Evolutionary conservation across 306 rosid species (phyloP).

Genomic region (Ochetophila trinervis): DNA sequence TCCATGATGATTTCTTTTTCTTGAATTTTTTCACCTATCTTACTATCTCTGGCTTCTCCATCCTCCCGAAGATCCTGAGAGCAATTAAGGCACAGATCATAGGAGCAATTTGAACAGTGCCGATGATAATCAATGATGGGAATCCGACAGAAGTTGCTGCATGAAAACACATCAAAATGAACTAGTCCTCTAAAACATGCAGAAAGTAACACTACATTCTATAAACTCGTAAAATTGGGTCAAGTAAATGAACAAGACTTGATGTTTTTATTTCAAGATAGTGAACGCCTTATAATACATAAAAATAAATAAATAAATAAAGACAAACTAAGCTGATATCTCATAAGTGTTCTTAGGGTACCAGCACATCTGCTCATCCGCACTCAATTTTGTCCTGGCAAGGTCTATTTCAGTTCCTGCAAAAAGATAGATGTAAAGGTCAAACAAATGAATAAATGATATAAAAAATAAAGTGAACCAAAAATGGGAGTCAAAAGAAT

Average conservation of each 20-base stretch:
- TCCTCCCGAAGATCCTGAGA: slow-evolving; percentile 75
- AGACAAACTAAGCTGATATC: not conserved
- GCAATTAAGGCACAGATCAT: slow-evolving; percentile 87
- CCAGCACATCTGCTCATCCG: slow-evolving; percentile 99
- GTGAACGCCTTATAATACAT: not conserved
- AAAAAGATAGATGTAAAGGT: slow-evolving; percentile 29
- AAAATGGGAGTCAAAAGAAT: slow-evolving; percentile 26
- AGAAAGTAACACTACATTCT: not conserved
- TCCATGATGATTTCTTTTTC: slow-evolving; percentile 37
- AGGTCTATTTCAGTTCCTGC: slow-evolving; percentile 80
- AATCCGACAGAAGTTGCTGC: slow-evolving; percentile 93
- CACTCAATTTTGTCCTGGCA: slow-evolving; percentile 78
- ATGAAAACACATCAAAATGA: slow-evolving; percentile 34
- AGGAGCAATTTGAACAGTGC: slow-evolving; percentile 70
- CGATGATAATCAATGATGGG: slow-evolving; percentile 95
- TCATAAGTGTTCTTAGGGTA: slow-evolving; percentile 25
- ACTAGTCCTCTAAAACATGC: slow-evolving; percentile 7
- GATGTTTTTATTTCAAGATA: slow-evolving; percentile 7
- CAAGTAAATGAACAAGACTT: slow-evolving; percentile 9
- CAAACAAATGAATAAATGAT: slow-evolving; percentile 16
- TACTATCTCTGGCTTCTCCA: slow-evolving; percentile 23
- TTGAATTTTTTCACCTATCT: slow-evolving; percentile 19
- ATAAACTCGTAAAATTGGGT: slow-evolving; percentile 1
- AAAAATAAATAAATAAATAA: not conserved
- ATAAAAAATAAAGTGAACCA: slow-evolving; percentile 12